A percentile compares a stretch with the other conserved stretches of the same genome.
Evolutionary conservation across 148 eudicot genomes (phyloP).

Genomic region (Camellia japonica): DNA sequence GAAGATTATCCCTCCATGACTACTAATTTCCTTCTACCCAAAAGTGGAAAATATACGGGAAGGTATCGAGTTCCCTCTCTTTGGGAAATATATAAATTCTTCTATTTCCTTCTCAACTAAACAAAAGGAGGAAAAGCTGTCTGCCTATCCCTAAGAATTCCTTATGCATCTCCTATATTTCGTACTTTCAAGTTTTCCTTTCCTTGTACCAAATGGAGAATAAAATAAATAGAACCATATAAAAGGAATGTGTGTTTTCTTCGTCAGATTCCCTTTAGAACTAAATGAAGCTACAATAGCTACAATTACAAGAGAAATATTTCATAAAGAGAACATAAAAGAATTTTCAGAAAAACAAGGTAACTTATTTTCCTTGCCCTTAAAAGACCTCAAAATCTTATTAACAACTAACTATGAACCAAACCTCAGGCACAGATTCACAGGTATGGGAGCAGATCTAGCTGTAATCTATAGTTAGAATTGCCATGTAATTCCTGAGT

Average conservation of each 20-base stretch:
- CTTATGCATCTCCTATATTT: neutral
- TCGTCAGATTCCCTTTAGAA: no score
- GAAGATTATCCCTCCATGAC: neutral
- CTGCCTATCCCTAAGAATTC: neutral
- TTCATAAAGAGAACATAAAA: neutral
- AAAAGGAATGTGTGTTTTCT: neutral
- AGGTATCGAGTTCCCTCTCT: neutral
- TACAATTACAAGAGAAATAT: neutral
- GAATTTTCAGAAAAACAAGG: neutral
- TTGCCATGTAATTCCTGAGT: neutral
- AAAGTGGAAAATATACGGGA: neutral
- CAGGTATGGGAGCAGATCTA: neutral
- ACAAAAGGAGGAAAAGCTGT: neutral
- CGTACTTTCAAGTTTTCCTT: neutral
- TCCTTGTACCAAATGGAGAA: neutral
- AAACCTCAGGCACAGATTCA: neutral
- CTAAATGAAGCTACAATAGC: neutral
- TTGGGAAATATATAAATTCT: neutral
- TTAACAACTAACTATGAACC: neutral
- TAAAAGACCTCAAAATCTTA: neutral
- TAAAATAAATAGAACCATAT: no score
- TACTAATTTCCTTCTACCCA: neutral
- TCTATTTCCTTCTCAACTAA: neutral
- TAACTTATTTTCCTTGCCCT: neutral
- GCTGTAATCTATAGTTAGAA: neutral